Evolutionary conservation across 148 eudicot species (phyloP), one percentile per base, ranked within the genome.

Genomic region (Salicornia ramosissima): DNA sequence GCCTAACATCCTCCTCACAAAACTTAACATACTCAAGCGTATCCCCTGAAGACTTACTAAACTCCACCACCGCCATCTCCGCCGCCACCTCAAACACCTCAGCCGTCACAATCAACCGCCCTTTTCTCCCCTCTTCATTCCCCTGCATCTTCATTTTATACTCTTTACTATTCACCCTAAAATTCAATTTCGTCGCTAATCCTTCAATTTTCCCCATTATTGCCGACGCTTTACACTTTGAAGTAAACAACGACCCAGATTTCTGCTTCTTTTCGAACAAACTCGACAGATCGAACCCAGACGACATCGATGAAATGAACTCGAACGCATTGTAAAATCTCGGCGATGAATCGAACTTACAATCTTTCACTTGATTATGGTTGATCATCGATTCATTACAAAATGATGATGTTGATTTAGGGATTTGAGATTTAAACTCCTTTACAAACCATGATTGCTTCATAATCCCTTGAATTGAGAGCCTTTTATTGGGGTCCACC

Each of bases 11-110:
- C 61, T 89, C 96, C 51, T 89, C 89, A 68, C 86, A 89, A 54
- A 89, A 92, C 83, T 78, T 89, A 30, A 55, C 79, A 66, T 92
- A 92, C 86, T 92, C 97, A 13, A 92, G 74, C 4, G 97, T 87
- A 51, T 92, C 97, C 22, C 97, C 97, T 57, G 90, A 77, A 12
- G 78, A 80, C 82, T 89, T 92, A 14, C 96, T 81, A 52, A 92
- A 83, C 80, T 87, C 96, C 40, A 92, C 97, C 74, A 92, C 86
- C 1, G 96, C 86, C 70, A 92, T 82, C 76, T 77, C 96, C 8
- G 90, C 89, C 36, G 91, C 97, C 83, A 87, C 92, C 90, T 89
- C 88, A 47, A 75, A 92, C 64, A 92, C 91, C 84, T 89, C 97
- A 0, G 90, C 96, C 24, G 77, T 75, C 73, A 92, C 86, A 31